Evolutionary conservation across 345 rosid species (phyloP), one percentile per base, ranked within the genome.

Genomic region (Clarkia xantiana): DNA sequence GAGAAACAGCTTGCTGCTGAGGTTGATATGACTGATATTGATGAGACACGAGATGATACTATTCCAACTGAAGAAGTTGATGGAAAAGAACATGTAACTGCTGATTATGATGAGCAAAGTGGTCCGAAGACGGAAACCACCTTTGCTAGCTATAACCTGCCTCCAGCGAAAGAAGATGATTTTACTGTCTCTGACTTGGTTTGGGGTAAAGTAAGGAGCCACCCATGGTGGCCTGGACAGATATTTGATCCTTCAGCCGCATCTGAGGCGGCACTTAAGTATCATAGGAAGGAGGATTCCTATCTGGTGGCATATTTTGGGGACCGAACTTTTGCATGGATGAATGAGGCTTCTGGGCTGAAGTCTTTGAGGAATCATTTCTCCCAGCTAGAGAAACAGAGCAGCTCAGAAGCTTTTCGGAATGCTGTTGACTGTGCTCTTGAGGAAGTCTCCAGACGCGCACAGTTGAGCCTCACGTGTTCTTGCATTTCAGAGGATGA

Each of bases 211-310:
- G 82, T 82, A 44, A 74, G 81, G 65, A 82, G 90, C 70, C 86
- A 82, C 63, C 90, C 86, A 2, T 78, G 90, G 90, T 82, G 90
- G 90, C 90, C 90, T 52, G 90, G 90, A 9, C 86, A 82, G 69
- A 82, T 82, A 43, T 76, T 72, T 59, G 74, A 82, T 67, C 67
- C 81, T 52, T 64, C 79, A 16, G 75, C 74, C 57, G 79, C 90
- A 14, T 78, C 83, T 6, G 86, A 78, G 51, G 74, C 63, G 68
- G 83, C 85, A 18, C 50, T 68, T 62, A 76, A 67, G 55, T 68
- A 76, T 75, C 67, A 78, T 34, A n/a, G n/a, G n/a, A 74, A 78
- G 58, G 78, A 70, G 62, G 90, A 76, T 55, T 63, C 72, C 49
- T 76, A 68, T 68, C 67, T 82, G 67, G 86, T 82, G 4, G 85